Evolutionary conservation across 768 basidiomycete species (phyloP), one percentile per base, ranked within the genome.

Genomic region (Amylocystis lapponica): DNA sequence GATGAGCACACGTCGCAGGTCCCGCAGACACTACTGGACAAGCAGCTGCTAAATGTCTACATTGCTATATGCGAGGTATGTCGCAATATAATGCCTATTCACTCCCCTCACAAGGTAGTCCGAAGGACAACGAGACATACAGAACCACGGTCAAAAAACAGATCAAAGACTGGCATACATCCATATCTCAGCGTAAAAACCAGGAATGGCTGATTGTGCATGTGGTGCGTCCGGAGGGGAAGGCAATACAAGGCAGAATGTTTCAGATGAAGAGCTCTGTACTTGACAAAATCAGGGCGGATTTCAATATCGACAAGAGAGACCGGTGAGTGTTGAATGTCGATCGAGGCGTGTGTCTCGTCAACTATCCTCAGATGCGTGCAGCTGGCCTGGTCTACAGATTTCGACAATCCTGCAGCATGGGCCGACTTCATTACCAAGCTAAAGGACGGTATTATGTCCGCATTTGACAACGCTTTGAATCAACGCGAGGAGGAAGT

Each of bases 131-230:
- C 46, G 92, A 98, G 36, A 68, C 72, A 3, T 99, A 99, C 70
- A 83, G 82, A 55, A 73, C 71, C 20, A 73, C 76, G 0, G 74
- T 86, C 16, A 85, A 82, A 58, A 86, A 83, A 50, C 89, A 95
- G 60, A 86, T 98, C 51, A 87, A 88, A 53, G 92, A 97, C 47
- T 99, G 96, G 96, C 83, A 89, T 46, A 69, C 71, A 2, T 60
- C 72, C 2, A 67, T 91, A 27, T 64, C 71, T 20, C 65, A 78
- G 34, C 72, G 82, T 50, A 92, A 82, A 65, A 81, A 87, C 55
- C 90, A 93, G 60, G 95, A 96, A 65, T 96, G 94, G 87, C 67
- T 97, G 42, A 85, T 98, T 47, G 70, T 95, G 6, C 86, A 96
- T 52, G 77, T 97, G 36, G 78, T 90, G 35, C 75, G 81, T 32